Evolutionary conservation across 2,329 filamentous ascomycete species (phyloP).

Genomic region (Stemphylium beticola): DNA sequence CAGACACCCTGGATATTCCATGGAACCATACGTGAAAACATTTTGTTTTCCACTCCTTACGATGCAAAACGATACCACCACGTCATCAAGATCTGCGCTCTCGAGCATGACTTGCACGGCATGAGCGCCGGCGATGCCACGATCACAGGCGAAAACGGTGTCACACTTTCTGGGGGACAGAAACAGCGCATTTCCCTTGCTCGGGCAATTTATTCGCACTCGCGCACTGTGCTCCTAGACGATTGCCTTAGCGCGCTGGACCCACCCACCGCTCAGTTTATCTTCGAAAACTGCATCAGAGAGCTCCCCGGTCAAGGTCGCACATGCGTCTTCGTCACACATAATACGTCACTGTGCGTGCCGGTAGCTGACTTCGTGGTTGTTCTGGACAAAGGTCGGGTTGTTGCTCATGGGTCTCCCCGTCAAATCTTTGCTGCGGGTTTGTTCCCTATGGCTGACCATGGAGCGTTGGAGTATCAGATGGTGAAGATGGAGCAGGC

Average conservation of each 20-base stretch:
- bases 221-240: conserved; percentile 53
- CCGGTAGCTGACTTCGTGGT: conserved; percentile 1
- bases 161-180: conserved; percentile 56
- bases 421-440: neutral
- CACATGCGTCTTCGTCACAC: conserved; percentile 80
- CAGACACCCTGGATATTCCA: conserved; percentile 14
- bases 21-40: conserved; percentile 12
- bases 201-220: conserved; percentile 53
- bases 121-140: conserved; percentile 11
- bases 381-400: neutral
- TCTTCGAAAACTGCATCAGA: conserved; percentile 11
- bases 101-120: conserved; percentile 5
- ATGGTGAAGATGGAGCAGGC: neutral
- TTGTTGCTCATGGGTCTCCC: neutral
- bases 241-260: conserved; percentile 57
- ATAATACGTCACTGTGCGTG: conserved; percentile 58
- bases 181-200: conserved; percentile 49
- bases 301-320: conserved; percentile 47
- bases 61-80: conserved; percentile 4
- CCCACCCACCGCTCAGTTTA: conserved; percentile 10
- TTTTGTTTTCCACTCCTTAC: conserved; percentile 5
- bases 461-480: neutral
- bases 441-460: neutral
- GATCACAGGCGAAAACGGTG: conserved; percentile 8
- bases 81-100: conserved; percentile 13